Evolutionary conservation across 2,329 filamentous ascomycete species (phyloP).

Genomic region (Trichoderma lentiforme): DNA sequence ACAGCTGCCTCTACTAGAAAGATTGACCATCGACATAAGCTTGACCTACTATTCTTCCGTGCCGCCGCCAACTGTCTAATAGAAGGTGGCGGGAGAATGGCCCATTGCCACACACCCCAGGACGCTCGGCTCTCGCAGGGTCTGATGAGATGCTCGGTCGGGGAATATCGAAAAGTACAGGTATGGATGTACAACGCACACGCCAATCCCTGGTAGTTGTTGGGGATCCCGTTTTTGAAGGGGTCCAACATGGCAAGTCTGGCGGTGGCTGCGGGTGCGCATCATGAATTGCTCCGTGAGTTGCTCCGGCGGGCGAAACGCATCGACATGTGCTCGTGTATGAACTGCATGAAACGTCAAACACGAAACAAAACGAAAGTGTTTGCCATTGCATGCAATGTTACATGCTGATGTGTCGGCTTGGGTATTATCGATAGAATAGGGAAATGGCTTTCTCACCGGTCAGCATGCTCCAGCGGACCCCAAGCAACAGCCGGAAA

Average conservation of each 20-base stretch:
- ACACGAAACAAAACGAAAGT: neutral
- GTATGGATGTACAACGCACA: conserved; percentile 7
- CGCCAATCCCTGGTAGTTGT: neutral
- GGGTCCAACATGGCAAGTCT: neutral
- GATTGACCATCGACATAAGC: neutral
- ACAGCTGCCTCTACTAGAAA: neutral
- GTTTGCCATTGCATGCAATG: neutral
- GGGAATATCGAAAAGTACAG: conserved; percentile 3
- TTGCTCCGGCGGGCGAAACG: neutral
- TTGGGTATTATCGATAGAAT: neutral
- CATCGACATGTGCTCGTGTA: neutral
- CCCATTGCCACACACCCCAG: neutral
- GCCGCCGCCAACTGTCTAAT: neutral
- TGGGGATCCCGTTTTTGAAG: neutral
- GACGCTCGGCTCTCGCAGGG: neutral
- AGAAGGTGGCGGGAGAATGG: neutral
- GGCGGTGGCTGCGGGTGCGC: neutral
- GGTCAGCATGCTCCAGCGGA: conserved; percentile 9
- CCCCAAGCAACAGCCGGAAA: conserved; percentile 12
- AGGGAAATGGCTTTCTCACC: neutral
- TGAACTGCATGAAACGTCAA: neutral
- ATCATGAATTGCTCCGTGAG: neutral
- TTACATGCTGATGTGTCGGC: neutral
- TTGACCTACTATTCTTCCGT: neutral
- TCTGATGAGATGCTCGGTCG: conserved; percentile 14